Conservation (phyloP, 306 rosid species). For the Coriaria nepalensis region DNA sequence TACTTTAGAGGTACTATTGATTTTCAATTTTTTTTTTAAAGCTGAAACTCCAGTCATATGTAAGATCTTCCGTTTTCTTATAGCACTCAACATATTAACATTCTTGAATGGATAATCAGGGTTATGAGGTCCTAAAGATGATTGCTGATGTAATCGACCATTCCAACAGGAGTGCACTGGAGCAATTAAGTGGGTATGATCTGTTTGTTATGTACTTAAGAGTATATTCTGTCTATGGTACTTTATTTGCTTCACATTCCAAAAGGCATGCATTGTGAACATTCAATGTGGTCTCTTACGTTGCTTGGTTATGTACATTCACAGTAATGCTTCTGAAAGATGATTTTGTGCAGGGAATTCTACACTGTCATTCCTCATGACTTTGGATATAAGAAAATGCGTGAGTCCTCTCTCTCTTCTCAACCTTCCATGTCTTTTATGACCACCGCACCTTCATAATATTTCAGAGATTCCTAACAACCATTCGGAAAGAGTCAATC, state of each 20-base stretch:
- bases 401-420: constrained; percentile 42
- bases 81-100: too few relatives aligned
- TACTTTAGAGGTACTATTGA: too few relatives aligned
- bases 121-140: too few relatives aligned
- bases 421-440: not conserved
- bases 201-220: not conserved
- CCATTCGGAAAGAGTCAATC: constrained; percentile 2
- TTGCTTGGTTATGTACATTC: not conserved
- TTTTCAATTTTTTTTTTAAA: too few relatives aligned
- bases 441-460: too few relatives aligned
- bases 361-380: constrained; percentile 95
- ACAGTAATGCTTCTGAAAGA: not conserved
- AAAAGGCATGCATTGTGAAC: not conserved
- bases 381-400: constrained; percentile 81
- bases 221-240: constrained; percentile 3
- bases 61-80: too few relatives aligned
- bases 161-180: constrained; percentile 36
- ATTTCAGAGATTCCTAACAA: too few relatives aligned
- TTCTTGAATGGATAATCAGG: too few relatives aligned
- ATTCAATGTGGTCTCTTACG: not conserved
- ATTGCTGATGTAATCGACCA: constrained; percentile 65
- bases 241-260: constrained; percentile 1
- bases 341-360: constrained; percentile 70
- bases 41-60: too few relatives aligned
- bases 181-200: constrained; percentile 84